A percentile compares a stretch with the other conserved stretches of the same genome.
Evolutionary conservation across 2,329 filamentous ascomycete species (phyloP).

Genomic region (Talaromyces sp.): DNA sequence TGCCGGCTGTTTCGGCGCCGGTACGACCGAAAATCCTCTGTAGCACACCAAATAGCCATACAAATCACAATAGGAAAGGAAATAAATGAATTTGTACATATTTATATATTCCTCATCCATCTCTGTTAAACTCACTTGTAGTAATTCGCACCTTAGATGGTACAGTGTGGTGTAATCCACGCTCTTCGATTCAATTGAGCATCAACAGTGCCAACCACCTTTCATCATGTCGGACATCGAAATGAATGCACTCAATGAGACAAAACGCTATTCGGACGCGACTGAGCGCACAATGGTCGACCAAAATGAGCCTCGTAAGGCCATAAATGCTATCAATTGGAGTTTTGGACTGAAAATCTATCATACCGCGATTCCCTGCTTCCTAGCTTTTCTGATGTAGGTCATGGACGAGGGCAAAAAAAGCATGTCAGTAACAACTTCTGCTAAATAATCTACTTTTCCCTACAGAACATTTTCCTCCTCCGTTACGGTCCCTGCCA

Average conservation of each 20-base stretch:
- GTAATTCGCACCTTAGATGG: neutral
- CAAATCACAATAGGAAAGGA: neutral
- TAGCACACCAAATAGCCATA: neutral
- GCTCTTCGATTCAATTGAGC: neutral
- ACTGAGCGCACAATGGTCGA: neutral
- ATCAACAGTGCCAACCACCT: neutral
- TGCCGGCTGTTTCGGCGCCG: constrained; percentile 7
- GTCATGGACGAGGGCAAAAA: constrained; percentile 1
- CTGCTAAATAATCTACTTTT: constrained; percentile 13
- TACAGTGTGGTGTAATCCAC: neutral
- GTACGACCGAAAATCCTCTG: neutral
- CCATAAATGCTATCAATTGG: constrained; percentile 20
- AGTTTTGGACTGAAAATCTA: constrained; percentile 19
- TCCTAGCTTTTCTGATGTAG: constrained; percentile 21
- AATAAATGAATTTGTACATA: neutral
- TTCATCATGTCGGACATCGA: constrained; percentile 1
- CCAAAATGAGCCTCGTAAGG: constrained; percentile 3
- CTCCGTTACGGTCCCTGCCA: constrained; percentile 11
- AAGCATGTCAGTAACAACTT: neutral
- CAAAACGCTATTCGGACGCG: neutral
- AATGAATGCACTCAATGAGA: neutral
- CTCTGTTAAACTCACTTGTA: neutral
- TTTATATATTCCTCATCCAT: neutral
- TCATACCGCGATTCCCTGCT: constrained; percentile 21
- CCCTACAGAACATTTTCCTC: constrained; percentile 12